Percentiles rank a stretch among this genome's conserved stretches.
phyloP scores from a whole-genome alignment of 1,284 basidiomycete genomes.

The Bondarzewia mesenterica region DNA sequence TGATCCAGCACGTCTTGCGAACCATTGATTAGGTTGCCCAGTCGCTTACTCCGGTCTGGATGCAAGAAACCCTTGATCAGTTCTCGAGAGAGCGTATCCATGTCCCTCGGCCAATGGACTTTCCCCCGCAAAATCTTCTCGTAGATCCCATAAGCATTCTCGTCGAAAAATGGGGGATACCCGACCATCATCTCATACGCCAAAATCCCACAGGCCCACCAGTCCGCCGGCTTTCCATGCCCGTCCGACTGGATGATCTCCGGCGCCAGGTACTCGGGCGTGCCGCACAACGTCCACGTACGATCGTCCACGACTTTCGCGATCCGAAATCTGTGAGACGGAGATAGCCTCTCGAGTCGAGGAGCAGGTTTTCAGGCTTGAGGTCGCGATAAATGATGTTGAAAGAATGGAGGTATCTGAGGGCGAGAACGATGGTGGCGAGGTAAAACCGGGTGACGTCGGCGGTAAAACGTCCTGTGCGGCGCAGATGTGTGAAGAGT shows the following conservation, averaged over 20 bases:
- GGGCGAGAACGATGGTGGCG: conserved; percentile 91
- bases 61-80: conserved; percentile 84
- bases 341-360: conserved; percentile 93
- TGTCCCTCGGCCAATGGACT: conserved; percentile 87
- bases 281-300: conserved; percentile 98
- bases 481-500: conserved; percentile 89
- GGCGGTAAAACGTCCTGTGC: conserved; percentile 91
- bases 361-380: conserved; percentile 94
- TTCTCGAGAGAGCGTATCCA: conserved; percentile 71
- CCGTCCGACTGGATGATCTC: conserved; percentile 96
- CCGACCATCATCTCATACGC: conserved; percentile 98
- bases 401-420: conserved; percentile 95
- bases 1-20: conserved; percentile 90
- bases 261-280: conserved; percentile 93
- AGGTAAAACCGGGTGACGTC: conserved; percentile 99
- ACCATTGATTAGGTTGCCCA: conserved; percentile 92
- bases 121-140: conserved; percentile 92
- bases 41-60: conserved; percentile 87
- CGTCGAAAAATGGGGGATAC: conserved; percentile 90
- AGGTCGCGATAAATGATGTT: conserved; percentile 99
- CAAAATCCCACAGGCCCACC: conserved; percentile 97
- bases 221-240: conserved; percentile 97
- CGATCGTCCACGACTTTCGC: conserved; percentile 98
- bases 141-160: conserved; percentile 90
- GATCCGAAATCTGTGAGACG: conserved; percentile 97